phyloP scores from a whole-genome alignment of 805 yeast genomes.

The Debaryomyces tyrocola region DNA sequence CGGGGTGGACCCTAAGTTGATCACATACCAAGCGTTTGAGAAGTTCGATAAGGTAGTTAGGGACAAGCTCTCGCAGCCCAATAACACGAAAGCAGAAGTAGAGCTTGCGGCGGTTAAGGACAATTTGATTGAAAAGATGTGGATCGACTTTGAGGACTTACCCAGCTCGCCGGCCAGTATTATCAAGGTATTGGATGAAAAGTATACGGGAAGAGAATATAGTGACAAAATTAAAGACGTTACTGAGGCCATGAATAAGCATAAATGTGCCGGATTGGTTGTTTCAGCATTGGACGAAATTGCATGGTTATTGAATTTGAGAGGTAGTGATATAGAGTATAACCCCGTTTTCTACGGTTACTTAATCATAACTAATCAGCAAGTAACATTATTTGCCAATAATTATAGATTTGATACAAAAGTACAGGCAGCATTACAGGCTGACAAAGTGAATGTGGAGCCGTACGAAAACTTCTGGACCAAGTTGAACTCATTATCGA shows the following conservation, averaged over 20 bases:
- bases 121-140: conserved; percentile 74
- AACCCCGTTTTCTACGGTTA: conserved; percentile 55
- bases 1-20: conserved; percentile 52
- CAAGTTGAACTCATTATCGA: conserved; percentile 39
- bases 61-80: conserved; percentile 17
- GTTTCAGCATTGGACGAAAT: conserved; percentile 51
- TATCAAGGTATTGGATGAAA: conserved; percentile 49
- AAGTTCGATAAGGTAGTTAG: conserved; percentile 31
- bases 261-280: conserved; percentile 36
- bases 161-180: conserved; percentile 55
- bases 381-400: conserved; percentile 44
- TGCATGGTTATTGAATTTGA: conserved; percentile 55
- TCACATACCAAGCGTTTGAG: conserved; percentile 36
- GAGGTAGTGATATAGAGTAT: conserved; percentile 56
- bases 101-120: conserved; percentile 45
- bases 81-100: conserved; percentile 31
- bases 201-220: conserved; percentile 66
- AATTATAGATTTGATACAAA: conserved; percentile 36
- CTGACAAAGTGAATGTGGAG: conserved; percentile 29
- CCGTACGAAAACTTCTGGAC: conserved; percentile 49
- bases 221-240: conserved; percentile 56
- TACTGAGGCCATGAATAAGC: conserved; percentile 18
- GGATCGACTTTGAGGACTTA: conserved; percentile 63
- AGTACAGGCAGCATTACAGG: conserved; percentile 23
- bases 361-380: conserved; percentile 28